These are phyloP conservation scores for Hanseniaspora jakobsenii DNA, from an alignment of 805 yeast genomes.

Conservation along the genomic window DNA sequence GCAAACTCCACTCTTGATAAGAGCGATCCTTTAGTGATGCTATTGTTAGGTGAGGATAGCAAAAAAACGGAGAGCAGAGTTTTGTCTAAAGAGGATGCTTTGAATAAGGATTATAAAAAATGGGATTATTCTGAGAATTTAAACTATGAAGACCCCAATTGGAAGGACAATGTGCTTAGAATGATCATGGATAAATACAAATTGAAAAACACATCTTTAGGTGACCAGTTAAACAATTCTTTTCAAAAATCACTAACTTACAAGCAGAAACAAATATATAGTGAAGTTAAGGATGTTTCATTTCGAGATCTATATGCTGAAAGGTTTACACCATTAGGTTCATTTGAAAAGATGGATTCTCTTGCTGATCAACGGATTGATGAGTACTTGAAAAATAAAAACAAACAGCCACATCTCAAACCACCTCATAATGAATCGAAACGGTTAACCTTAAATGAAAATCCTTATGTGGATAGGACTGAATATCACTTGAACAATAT, in stretches of 20 bases:
- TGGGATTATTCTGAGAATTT: constrained; percentile 45
- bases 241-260: constrained; percentile 45
- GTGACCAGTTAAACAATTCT: not conserved
- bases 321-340: constrained; percentile 36
- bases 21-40: constrained; percentile 23
- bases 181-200: constrained; percentile 42
- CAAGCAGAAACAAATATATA: constrained; percentile 29
- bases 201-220: not conserved
- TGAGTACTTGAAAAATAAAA: constrained; percentile 61
- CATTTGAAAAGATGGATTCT: constrained; percentile 39
- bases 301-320: constrained; percentile 55
- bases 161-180: constrained; percentile 37
- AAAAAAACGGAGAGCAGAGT: constrained; percentile 32
- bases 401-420: constrained; percentile 38
- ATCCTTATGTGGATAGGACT: constrained; percentile 51
- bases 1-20: constrained; percentile 17
- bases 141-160: constrained; percentile 42
- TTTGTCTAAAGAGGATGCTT: constrained; percentile 33
- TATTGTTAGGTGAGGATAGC: constrained; percentile 33
- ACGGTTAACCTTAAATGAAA: constrained; percentile 39
- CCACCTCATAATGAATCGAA: constrained; percentile 53
- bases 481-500: constrained; percentile 74
- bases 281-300: constrained; percentile 33
- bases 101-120: constrained; percentile 36
- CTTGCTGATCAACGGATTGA: constrained; percentile 67